phyloP scores from a whole-genome alignment of 2,329 filamentous ascomycete genomes.

The Exophiala alcalophila region DNA sequence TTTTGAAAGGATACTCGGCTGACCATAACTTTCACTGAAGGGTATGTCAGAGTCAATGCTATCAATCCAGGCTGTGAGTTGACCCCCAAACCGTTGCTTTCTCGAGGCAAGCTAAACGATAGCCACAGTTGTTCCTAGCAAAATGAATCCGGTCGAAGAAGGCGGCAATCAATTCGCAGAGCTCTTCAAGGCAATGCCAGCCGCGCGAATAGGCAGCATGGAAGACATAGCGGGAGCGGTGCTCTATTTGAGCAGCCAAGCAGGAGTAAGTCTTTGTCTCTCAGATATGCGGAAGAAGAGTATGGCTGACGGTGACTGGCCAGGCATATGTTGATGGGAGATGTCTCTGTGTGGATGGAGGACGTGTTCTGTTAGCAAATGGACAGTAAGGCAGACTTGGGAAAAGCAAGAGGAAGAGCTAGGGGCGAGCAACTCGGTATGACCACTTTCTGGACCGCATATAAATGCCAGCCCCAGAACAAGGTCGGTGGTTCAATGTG shows the following conservation, averaged over 20 bases:
- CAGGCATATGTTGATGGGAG: slow-evolving; percentile 43
- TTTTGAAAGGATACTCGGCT: background rate
- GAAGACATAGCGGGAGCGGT: slow-evolving; percentile 46
- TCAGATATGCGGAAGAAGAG: background rate
- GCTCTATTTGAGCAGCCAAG: slow-evolving; percentile 43
- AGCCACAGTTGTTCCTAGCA: slow-evolving; percentile 42
- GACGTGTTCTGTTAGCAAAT: slow-evolving; percentile 42
- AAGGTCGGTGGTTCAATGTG: no score
- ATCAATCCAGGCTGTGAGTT: slow-evolving; percentile 47
- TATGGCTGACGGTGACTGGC: slow-evolving; percentile 1
- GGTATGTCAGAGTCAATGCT: slow-evolving; percentile 44
- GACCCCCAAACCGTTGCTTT: background rate
- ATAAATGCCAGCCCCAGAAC: no score
- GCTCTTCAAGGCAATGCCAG: slow-evolving; percentile 43
- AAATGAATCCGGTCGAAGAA: slow-evolving; percentile 45
- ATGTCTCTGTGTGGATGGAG: slow-evolving; percentile 43
- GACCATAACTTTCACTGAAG: slow-evolving; percentile 24
- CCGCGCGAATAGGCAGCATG: slow-evolving; percentile 38
- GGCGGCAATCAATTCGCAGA: slow-evolving; percentile 43
- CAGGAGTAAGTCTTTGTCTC: slow-evolving; percentile 41
- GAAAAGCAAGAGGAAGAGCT: no score
- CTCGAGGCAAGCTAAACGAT: slow-evolving; percentile 9
- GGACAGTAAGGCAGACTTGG: slow-evolving; percentile 38
- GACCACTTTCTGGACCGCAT: no score
- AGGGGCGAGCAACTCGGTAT: no score